Evolutionary conservation across 192 early-diverging fungal species (phyloP).

Genomic region (Neocallimastix lanati): DNA sequence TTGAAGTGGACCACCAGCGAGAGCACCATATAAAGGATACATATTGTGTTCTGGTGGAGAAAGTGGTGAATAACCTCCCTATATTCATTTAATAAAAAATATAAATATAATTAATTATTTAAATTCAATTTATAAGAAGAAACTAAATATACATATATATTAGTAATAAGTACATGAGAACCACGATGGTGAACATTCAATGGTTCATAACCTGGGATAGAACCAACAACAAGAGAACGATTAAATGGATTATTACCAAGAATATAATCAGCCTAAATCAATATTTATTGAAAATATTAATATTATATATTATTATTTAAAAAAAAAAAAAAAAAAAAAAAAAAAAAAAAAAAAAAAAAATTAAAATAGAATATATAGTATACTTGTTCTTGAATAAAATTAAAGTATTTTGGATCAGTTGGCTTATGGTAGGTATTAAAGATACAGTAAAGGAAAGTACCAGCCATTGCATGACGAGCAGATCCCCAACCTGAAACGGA

Average conservation of each 20-base stretch:
- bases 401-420: slow-evolving; percentile 3
- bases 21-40: slow-evolving; percentile 26
- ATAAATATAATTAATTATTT: too few species aligned
- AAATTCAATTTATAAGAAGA: too few species aligned
- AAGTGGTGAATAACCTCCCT: background rate
- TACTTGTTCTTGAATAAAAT: background rate
- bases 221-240: slow-evolving; percentile 32
- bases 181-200: slow-evolving; percentile 34
- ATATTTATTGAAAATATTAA: background rate
- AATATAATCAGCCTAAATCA: slow-evolving; percentile 24
- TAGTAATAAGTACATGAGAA: slow-evolving; percentile 19
- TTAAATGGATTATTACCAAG: slow-evolving; percentile 29
- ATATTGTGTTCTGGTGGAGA: slow-evolving; percentile 8
- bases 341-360: background rate
- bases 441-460: background rate
- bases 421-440: background rate
- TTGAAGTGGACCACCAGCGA: slow-evolving; percentile 36
- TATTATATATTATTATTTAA: background rate
- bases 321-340: background rate
- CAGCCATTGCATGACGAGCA: background rate
- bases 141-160: too few species aligned
- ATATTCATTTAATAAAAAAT: background rate
- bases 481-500: background rate
- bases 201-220: slow-evolving; percentile 11
- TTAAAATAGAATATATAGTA: too few species aligned